Base-by-base conservation (phyloP, 1,139 yeast genomes). In the Tardiomyces depauwii region DNA sequence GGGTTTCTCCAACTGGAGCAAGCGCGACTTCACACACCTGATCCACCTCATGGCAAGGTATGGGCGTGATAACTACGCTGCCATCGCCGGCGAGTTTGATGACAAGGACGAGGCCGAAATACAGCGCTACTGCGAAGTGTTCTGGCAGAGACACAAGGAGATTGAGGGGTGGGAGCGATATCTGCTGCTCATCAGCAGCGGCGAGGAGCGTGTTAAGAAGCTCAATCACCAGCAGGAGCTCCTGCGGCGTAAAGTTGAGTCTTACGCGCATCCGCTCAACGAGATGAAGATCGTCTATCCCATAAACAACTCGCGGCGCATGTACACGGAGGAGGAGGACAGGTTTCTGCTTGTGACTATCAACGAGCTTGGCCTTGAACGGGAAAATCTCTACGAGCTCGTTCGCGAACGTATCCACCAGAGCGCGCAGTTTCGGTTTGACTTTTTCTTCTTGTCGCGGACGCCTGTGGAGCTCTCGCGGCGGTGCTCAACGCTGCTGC, bases 101-200 rank as follows among this genome's bases (percentile, higher is more conserved):
- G 87, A 84, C 19, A 70, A 81, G 0, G 39, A 43, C 3, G 66
- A 65, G 1, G 82, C 76, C 4, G 96, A 91, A 45, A 83, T 91
- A 1, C 72, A 73, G 52, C 64, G 70, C 42, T 91, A 91, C 60
- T 71, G 82, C 48, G 68, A 72, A 40, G 81, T 72, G 2, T 91
- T 91, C 58, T 89, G 96, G 95, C 64, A 70, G 42, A 71, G 84
- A 25, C 82, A 78, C 60, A 68, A 68, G 18, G 81, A 78, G 55
- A 78, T 91, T 43, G 94, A 85, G 27, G 96, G 96, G 0, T 76
- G 81, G 62, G 96, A 88, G 51, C 82, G 87, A 59, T 87, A 88
- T 61, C 63, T 88, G 45, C 64, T 80, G n/a, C 94, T 86, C 58
- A 87, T 91, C 48, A 95, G 88, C 58, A 72, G 82, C 39, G 95